Evolutionary conservation across 208 protist genomes (phyloP), one percentile per base, ranked within the genome.

Genomic region (Blechomonas ayalai): DNA sequence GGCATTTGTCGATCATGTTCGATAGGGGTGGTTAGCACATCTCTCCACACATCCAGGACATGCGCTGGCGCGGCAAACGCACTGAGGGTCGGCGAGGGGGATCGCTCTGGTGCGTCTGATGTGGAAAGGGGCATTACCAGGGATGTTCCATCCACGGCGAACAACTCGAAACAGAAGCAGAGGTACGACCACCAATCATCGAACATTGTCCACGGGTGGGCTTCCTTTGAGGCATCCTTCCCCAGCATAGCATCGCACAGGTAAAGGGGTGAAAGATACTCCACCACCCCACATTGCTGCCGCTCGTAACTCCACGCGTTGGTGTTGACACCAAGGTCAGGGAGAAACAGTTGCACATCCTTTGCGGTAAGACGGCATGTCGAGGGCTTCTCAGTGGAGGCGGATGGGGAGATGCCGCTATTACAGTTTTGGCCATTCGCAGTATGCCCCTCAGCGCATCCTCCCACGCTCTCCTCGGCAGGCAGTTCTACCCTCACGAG

Each of bases 181-280:
- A 92, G 65, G 59, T 68, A 79, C 4, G 65, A 67, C 83, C 83
- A 92, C 64, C 73, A 92, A 59, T 92, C 83, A 47, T 92, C 83
- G 34, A 57, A 63, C 51, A 69, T 59, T 23, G 83, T 89, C 80
- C 83, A 92, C 34, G 73, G 37, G 2, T 62, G 55, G 23, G 45
- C 46, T 44, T 67, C 67, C 29, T 41, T 45, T 18, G 55, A 59
- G 16, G 63, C 27, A 27, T 65, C 67, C 33, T 74, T 50, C 28
- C 37, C 31, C n/a, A 75, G 54, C 70, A 87, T 82, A 36, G 68
- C 54, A 38, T 66, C 60, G n/a, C 88, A 61, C n/a, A 89, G 45
- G 65, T 87, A 87, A 16, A 64, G 19, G 10, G 77, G 79, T 0
- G 84, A 47, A 19, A 92, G 47, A 53, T 90, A 92, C 73, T 92